phyloP scores from a whole-genome alignment of 2,329 filamentous ascomycete species.

The Ceratocystis albifundus region DNA sequence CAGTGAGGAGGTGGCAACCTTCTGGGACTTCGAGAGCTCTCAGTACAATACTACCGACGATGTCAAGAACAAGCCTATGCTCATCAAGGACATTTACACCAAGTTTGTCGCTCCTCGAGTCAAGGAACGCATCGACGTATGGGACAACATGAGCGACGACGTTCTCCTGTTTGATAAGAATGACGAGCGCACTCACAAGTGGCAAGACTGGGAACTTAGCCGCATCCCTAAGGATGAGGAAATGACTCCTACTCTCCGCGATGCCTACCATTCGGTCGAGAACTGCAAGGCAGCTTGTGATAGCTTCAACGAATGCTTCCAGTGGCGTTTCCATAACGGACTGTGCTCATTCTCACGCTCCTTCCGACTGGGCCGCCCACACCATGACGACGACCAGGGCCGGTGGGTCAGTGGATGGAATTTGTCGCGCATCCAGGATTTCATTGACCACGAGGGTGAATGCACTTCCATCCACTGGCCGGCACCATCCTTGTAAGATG shows the following conservation, averaged over 20 bases:
- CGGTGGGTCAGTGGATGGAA: slow-evolving; percentile 35
- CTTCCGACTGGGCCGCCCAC: slow-evolving; percentile 34
- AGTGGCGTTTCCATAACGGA: slow-evolving; percentile 34
- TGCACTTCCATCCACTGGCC: slow-evolving; percentile 32
- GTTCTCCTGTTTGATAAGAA: slow-evolving; percentile 33
- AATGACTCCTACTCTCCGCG: slow-evolving; percentile 32
- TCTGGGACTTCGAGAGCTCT: slow-evolving; percentile 42
- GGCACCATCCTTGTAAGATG: neutral
- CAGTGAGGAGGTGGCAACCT: slow-evolving; percentile 38
- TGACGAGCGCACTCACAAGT: slow-evolving; percentile 28
- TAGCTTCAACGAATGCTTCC: slow-evolving; percentile 32
- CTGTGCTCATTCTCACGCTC: slow-evolving; percentile 31
- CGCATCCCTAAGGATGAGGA: slow-evolving; percentile 29
- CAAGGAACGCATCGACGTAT: slow-evolving; percentile 34
- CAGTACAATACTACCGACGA: slow-evolving; percentile 27
- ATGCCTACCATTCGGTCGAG: slow-evolving; percentile 35
- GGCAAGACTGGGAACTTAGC: slow-evolving; percentile 25
- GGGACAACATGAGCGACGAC: slow-evolving; percentile 44
- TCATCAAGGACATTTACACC: slow-evolving; percentile 39
- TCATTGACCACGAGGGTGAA: slow-evolving; percentile 29
- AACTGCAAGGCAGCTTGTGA: slow-evolving; percentile 38
- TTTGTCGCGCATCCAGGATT: slow-evolving; percentile 33
- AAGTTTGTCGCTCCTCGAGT: slow-evolving; percentile 37
- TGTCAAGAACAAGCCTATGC: slow-evolving; percentile 28
- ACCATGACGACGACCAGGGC: slow-evolving; percentile 29